Evolutionary conservation across 2,329 filamentous ascomycete species (phyloP), one percentile per base, ranked within the genome.

Genomic region (Pyricularia sp.): DNA sequence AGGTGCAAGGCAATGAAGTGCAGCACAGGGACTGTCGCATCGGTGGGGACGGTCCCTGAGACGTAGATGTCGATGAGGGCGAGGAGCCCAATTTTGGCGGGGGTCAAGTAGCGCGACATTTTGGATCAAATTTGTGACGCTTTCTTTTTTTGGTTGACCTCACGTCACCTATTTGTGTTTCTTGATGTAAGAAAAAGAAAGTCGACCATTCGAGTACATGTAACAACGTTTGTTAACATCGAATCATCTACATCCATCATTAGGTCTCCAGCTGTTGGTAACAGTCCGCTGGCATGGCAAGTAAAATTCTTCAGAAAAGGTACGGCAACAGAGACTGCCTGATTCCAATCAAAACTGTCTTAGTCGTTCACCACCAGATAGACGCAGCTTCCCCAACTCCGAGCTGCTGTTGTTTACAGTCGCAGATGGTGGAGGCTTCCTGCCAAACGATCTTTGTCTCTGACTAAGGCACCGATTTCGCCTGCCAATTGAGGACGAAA

Each of bases 61-160:
- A 85, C 85, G 75, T 99, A 97, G 64, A 97, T 81, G 70, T 91
- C 85, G 64, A 94, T 83, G 64, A 99, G 83, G 65, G 86, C 85
- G 65, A 97, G 82, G 28, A 97, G 82, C 71, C 89, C 88, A 69
- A 97, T 84, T 73, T 94, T 96, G 69, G 91, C 88, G 13, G 93
- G 90, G n/a, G 90, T 96, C 60, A 97, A 82, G 75, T 89, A 96
- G 65, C 89, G 88, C 70, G 88, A 44, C 63, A 64, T 64, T 59
- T 12, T 28, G 62, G 13, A 30, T 59, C 24, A 8, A 59, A 28
- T 28, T 16, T 26, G 6, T 10, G 26, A 26, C 13, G 22, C 53
- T 26, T 30, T 59, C 28, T 30, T 13, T 59, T 13, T 28, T 7
- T 30, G 24, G 28, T 28, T 26, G 26, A 9, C 24, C 24, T 59